Percentiles rank a stretch among this genome's conserved stretches.
phyloP scores from a whole-genome alignment of 805 yeast species.

The Myxozyma udenii region DNA sequence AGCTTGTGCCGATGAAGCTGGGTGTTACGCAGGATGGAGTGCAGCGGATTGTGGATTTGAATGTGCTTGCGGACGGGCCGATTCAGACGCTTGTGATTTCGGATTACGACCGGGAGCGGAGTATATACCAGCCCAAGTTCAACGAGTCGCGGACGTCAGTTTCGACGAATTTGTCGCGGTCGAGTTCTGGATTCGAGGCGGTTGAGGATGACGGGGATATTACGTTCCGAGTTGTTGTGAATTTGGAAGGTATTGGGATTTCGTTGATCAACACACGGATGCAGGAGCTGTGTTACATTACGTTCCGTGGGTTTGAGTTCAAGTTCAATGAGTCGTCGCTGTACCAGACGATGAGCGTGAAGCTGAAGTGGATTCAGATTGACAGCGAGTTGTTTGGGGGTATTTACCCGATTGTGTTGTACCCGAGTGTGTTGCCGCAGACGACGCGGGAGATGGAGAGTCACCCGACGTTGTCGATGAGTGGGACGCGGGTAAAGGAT shows the following conservation, averaged over 20 bases:
- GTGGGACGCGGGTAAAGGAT: slow-evolving; percentile 80
- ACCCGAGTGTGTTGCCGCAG: slow-evolving; percentile 87
- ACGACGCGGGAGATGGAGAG: slow-evolving; percentile 75
- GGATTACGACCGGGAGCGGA: slow-evolving; percentile 71
- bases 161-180: slow-evolving; percentile 8
- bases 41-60: slow-evolving; percentile 60
- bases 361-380: slow-evolving; percentile 89
- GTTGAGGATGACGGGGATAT: slow-evolving; percentile 54
- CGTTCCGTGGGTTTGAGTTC: slow-evolving; percentile 75
- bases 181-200: slow-evolving; percentile 30
- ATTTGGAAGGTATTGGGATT: slow-evolving; percentile 76
- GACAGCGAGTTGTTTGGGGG: slow-evolving; percentile 91
- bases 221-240: slow-evolving; percentile 53
- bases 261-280: slow-evolving; percentile 70
- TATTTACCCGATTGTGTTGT: slow-evolving; percentile 78
- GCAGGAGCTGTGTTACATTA: slow-evolving; percentile 81
- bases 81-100: slow-evolving; percentile 83
- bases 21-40: slow-evolving; percentile 46
- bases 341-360: slow-evolving; percentile 74
- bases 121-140: slow-evolving; percentile 61
- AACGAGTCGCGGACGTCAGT: slow-evolving; percentile 28
- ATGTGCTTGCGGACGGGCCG: slow-evolving; percentile 95
- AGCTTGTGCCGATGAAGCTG: slow-evolving; percentile 77
- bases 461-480: slow-evolving; percentile 88
- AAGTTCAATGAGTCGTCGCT: slow-evolving; percentile 79